Base-by-base conservation (phyloP, 1,284 basidiomycete genomes). In the Clitocybe nebularis region DNA sequence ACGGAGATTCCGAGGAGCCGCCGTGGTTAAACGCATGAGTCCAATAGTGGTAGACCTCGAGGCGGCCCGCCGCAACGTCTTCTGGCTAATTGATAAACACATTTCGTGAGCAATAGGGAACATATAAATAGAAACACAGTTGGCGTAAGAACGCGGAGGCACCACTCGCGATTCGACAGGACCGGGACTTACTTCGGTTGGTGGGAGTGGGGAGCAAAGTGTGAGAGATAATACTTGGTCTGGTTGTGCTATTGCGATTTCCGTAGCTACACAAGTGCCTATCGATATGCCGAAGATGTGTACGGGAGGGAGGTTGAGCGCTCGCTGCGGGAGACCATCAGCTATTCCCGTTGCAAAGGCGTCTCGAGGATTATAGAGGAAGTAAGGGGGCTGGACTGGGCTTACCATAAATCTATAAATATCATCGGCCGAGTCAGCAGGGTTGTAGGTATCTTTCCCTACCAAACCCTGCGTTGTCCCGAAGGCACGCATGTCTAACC, bases 241-340 rank as follows among this genome's bases (percentile, higher is more conserved):
- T 3, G 68, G 65, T 42, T 64, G 57, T 5, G 45, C 46, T 4
- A 58, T 51, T 3, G 65, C 61, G 20, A 68, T 39, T 35, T 68
- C 63, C 11, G 67, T 45, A 6, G 60, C 64, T n/a, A 67, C 57
- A 30, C 57, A 60, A 25, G 58, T 54, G 1, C 68, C 67, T 35
- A 66, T 62, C 1, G 65, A 62, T 10, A 69, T 49, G 2, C 65
- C 68, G 38, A 68, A 64, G 36, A 71, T 48, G 50, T 70, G 68
- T 22, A 59, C 57, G 0, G 63, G 55, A 11, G 66, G 63, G 5
- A 70, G 46, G 16, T 55, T 48, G 14, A 69, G 49, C 4, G 62
- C 62, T 36, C 61, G 58, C 67, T 68, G 32, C 33, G 40, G 36
- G 33, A 2, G 41, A 39, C 11, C 25, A 25, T 37, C 32, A 32